phyloP scores from a whole-genome alignment of 108 stramenopile species.

The Cyclotella distinguenda region DNA sequence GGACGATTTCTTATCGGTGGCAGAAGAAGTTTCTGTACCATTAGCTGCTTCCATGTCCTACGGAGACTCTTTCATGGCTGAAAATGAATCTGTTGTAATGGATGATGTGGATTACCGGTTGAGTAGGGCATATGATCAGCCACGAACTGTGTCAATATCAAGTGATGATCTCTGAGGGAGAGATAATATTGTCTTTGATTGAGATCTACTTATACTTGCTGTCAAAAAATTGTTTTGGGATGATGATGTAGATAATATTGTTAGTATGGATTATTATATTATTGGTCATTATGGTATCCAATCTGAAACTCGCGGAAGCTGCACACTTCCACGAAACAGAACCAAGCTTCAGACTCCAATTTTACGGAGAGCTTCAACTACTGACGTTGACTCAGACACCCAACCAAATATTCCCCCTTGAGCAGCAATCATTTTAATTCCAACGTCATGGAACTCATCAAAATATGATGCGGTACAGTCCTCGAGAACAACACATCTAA shows the following conservation, averaged over 20 bases:
- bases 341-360: no score
- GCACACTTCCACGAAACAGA: no score
- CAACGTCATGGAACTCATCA: constrained; percentile 62
- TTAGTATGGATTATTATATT: no score
- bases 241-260: no score
- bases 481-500: constrained; percentile 55
- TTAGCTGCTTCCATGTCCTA: background rate
- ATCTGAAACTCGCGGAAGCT: no score
- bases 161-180: constrained; percentile 42
- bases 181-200: no score
- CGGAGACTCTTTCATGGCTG: background rate
- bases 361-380: constrained; percentile 7
- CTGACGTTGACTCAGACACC: constrained; percentile 46
- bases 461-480: constrained; percentile 75
- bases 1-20: constrained; percentile 17
- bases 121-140: constrained; percentile 32
- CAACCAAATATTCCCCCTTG: constrained; percentile 72
- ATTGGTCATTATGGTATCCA: no score
- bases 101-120: constrained; percentile 29
- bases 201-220: background rate
- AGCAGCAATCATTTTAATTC: constrained; percentile 61
- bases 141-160: constrained; percentile 48
- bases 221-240: no score
- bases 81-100: constrained; percentile 37
- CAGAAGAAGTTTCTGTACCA: constrained; percentile 14